Evolutionary conservation across 768 basidiomycete genomes (phyloP).

Genomic region (Boletus sp.): DNA sequence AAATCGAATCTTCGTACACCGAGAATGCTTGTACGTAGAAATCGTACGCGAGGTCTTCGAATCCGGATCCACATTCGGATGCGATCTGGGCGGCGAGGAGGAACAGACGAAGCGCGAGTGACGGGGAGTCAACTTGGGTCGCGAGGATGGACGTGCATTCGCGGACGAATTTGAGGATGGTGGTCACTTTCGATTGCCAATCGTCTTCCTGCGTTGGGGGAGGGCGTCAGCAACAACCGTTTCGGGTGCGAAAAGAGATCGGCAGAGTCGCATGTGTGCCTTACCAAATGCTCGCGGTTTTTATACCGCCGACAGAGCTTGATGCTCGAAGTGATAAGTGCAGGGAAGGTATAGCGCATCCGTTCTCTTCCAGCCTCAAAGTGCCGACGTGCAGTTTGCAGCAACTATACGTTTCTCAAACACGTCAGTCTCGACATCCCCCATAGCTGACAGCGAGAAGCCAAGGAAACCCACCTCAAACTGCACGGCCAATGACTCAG

Average conservation of each 20-base stretch:
- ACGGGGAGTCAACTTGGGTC: constrained; percentile 87
- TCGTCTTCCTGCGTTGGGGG: constrained; percentile 62
- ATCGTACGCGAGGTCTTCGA: constrained; percentile 96
- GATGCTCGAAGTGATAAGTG: constrained; percentile 89
- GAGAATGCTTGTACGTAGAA: constrained; percentile 97
- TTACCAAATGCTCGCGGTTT: constrained; percentile 66
- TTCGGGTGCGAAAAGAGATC: too few relatives aligned
- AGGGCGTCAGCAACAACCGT: neutral
- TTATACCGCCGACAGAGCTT: constrained; percentile 93
- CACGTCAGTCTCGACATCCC: neutral
- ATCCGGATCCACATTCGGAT: constrained; percentile 88
- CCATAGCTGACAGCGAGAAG: neutral
- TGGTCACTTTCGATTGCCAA: constrained; percentile 82
- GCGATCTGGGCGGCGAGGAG: constrained; percentile 93
- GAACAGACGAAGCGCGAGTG: constrained; percentile 92
- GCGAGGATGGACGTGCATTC: constrained; percentile 92
- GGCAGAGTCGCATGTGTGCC: constrained; percentile 14
- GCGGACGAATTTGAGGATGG: constrained; percentile 90
- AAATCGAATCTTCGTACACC: constrained; percentile 97
- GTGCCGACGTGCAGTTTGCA: constrained; percentile 87
- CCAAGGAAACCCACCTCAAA: constrained; percentile 62
- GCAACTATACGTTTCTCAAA: constrained; percentile 47
- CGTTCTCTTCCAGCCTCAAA: constrained; percentile 91
- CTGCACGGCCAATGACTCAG: constrained; percentile 83
- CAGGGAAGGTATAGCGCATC: constrained; percentile 96